phyloP scores from a whole-genome alignment of 2,329 filamentous ascomycete genomes.

The Fusarium decemcellulare region DNA sequence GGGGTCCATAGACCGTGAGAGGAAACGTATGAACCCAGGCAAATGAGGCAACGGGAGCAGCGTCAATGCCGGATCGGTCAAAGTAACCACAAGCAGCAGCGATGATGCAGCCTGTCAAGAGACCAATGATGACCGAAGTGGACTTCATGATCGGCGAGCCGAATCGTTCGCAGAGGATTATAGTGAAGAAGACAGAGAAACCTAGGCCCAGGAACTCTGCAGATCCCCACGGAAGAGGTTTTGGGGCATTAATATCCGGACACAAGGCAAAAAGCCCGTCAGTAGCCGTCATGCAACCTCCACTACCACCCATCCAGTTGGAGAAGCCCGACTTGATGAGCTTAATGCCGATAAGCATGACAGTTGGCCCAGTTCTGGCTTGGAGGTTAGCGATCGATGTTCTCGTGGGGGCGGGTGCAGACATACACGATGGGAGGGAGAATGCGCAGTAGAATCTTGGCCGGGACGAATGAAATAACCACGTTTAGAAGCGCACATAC shows the following conservation, averaged over 20 bases:
- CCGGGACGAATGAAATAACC: constrained; percentile 80
- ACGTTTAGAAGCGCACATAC: constrained; percentile 79
- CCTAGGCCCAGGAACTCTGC: constrained; percentile 84
- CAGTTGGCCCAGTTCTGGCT: constrained; percentile 73
- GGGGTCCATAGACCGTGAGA: constrained; percentile 78
- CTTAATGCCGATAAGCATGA: constrained; percentile 79
- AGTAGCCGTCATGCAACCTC: constrained; percentile 66
- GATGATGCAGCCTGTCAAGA: constrained; percentile 83
- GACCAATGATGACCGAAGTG: constrained; percentile 80
- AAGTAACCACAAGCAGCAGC: constrained; percentile 85
- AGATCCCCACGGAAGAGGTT: constrained; percentile 82
- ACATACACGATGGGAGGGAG: constrained; percentile 79
- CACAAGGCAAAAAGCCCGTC: constrained; percentile 74
- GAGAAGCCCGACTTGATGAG: constrained; percentile 80
- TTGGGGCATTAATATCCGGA: constrained; percentile 77
- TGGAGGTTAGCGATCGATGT: too few species aligned
- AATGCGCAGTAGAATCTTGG: constrained; percentile 76
- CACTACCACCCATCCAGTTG: constrained; percentile 84
- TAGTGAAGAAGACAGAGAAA: constrained; percentile 84
- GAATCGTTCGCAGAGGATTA: constrained; percentile 85
- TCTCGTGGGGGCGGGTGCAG: too few species aligned
- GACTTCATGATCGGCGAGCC: constrained; percentile 89
- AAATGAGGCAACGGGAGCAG: constrained; percentile 80
- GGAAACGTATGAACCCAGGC: constrained; percentile 86
- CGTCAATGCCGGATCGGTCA: constrained; percentile 77